Conservation (phyloP, 257 asterid species). For the Ophiorrhiza pumila region DNA sequence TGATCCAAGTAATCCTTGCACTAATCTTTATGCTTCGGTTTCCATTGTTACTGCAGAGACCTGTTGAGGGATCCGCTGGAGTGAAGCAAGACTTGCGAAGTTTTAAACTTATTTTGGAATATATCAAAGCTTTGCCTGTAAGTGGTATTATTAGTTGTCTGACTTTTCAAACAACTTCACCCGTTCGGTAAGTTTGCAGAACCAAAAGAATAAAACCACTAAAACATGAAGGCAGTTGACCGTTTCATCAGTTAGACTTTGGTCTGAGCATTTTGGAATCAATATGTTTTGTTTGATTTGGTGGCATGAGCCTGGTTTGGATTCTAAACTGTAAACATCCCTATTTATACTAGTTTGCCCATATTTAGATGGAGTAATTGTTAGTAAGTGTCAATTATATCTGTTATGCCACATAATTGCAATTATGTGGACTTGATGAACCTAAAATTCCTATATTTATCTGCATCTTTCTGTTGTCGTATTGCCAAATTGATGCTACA, state of each 20-base stretch:
- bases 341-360: neutral
- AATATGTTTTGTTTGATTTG: neutral
- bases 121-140: conserved; percentile 95
- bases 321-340: neutral
- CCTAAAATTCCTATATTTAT: neutral
- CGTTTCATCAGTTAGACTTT: neutral
- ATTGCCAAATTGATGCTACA: too few species aligned
- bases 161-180: neutral
- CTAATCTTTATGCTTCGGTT: conserved; percentile 10
- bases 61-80: conserved; percentile 52
- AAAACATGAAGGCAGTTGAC: neutral
- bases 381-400: neutral
- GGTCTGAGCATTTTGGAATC: neutral
- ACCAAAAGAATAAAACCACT: neutral
- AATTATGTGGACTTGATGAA: neutral
- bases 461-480: too few species aligned
- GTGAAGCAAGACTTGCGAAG: conserved; percentile 82
- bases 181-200: neutral
- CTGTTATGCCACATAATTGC: neutral
- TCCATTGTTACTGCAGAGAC: conserved; percentile 47
- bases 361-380: neutral
- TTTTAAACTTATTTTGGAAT: conserved; percentile 88
- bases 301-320: neutral
- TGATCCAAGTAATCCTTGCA: neutral
- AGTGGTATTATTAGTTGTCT: conserved; percentile 18